Evolutionary conservation across 768 basidiomycete species (phyloP).

Genomic region (Xerocomellus chrysenteron): DNA sequence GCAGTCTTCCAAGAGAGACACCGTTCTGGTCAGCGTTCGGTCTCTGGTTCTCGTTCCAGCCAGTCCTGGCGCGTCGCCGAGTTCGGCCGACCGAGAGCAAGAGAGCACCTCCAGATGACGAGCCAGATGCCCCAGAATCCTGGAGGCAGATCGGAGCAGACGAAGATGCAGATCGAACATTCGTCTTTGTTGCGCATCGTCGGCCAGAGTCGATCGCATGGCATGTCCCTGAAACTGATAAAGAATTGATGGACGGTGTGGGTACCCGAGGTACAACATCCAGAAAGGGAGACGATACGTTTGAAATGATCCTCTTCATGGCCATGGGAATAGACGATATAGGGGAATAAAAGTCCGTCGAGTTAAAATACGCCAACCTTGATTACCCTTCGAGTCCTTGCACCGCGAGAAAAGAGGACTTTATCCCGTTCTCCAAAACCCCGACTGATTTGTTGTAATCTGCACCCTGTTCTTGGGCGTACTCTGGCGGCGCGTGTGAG

Average conservation of each 20-base stretch:
- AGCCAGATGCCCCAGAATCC: background rate
- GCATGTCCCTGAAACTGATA: slow-evolving; percentile 51
- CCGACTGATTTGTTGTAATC: slow-evolving; percentile 55
- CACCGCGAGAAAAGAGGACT: background rate
- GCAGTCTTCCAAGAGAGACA: slow-evolving; percentile 69
- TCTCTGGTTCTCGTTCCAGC: slow-evolving; percentile 67
- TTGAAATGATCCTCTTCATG: slow-evolving; percentile 63
- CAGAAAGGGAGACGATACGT: slow-evolving; percentile 63
- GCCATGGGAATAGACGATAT: slow-evolving; percentile 17
- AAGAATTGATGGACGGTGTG: slow-evolving; percentile 55
- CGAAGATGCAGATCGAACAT: slow-evolving; percentile 40
- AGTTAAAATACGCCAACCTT: background rate
- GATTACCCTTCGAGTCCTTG: background rate
- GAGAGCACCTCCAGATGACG: background rate
- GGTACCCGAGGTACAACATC: slow-evolving; percentile 36
- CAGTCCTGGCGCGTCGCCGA: slow-evolving; percentile 41
- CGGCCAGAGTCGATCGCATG: slow-evolving; percentile 57
- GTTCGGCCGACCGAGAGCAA: background rate
- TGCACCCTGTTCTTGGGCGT: slow-evolving; percentile 39
- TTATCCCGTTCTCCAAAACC: slow-evolving; percentile 50
- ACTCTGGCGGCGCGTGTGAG: slow-evolving; percentile 55
- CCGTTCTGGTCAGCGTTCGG: slow-evolving; percentile 82
- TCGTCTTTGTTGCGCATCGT: slow-evolving; percentile 62
- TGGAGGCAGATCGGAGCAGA: slow-evolving; percentile 49
- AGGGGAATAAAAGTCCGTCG: background rate